Percentiles rank a stretch among this genome's conserved stretches.
These are phyloP conservation scores for Agaricus subrufescens DNA, from an alignment of 768 basidiomycete species.

Conservation along the genomic window DNA sequence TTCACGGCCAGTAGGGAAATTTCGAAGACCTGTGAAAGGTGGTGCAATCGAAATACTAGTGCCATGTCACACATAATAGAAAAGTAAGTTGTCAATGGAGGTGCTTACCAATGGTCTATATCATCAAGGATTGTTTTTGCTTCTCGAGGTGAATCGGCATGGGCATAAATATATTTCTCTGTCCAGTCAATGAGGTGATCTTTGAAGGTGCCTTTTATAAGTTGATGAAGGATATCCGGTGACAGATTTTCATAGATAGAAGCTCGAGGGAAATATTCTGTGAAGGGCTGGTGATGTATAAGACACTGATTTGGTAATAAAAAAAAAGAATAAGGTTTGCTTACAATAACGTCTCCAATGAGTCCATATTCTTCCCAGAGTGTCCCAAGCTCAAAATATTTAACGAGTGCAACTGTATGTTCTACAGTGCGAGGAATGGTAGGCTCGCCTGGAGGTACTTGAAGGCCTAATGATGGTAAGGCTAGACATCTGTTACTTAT, in stretches of 20 bases:
- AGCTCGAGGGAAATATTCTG: conserved; percentile 23
- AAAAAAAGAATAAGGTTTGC: too few relatives aligned
- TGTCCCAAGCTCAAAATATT: background rate
- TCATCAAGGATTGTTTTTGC: background rate
- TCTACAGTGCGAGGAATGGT: background rate
- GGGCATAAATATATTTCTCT: conserved; percentile 19
- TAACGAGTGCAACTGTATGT: background rate
- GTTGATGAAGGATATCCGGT: conserved; percentile 30
- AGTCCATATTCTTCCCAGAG: conserved; percentile 9
- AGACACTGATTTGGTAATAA: background rate
- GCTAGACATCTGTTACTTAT: conserved; percentile 9
- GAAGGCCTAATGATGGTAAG: background rate
- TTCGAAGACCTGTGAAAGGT: conserved; percentile 15
- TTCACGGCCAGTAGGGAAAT: conserved; percentile 22
- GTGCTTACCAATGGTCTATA: conserved; percentile 6
- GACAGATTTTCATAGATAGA: conserved; percentile 28
- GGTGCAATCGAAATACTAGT: conserved; percentile 18
- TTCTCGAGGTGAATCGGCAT: background rate
- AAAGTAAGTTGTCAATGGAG: background rate
- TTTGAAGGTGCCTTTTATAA: conserved; percentile 37
- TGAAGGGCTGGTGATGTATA: conserved; percentile 22
- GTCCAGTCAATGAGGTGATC: conserved; percentile 37
- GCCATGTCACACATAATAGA: background rate
- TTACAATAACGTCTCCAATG: background rate
- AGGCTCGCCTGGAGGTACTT: background rate